Percentiles rank a stretch among this genome's conserved stretches.
phyloP scores from a whole-genome alignment of 257 asterid genomes.

The Nicotiana undulata region DNA sequence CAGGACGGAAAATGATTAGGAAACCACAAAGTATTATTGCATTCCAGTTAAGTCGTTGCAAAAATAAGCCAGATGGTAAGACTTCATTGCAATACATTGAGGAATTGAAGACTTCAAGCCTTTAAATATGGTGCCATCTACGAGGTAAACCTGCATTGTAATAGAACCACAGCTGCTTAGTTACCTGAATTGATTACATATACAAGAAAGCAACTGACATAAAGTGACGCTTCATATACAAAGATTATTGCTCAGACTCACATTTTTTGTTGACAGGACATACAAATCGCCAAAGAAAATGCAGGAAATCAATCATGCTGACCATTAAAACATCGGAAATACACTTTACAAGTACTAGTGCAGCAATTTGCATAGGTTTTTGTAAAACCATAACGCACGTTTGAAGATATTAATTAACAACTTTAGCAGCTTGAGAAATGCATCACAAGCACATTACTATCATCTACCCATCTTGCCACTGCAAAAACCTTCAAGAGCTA shows the following conservation, averaged over 20 bases:
- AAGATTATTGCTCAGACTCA: not conserved
- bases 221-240: not conserved
- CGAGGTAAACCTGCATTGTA: not conserved
- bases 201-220: not conserved
- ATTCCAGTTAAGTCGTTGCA: not conserved
- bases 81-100: not conserved
- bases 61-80: not conserved
- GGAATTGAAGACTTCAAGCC: not conserved
- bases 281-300: not conserved
- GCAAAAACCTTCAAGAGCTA: not conserved
- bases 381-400: not conserved
- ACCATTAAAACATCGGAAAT: not conserved
- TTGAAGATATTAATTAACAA: not conserved
- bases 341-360: not conserved
- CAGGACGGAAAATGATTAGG: not conserved
- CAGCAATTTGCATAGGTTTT: not conserved
- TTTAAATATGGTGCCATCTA: not conserved
- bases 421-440: not conserved
- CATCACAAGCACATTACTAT: not conserved
- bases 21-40: not conserved
- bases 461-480: not conserved
- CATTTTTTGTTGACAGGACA: not conserved
- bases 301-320: not conserved
- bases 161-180: not conserved
- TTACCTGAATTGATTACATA: not conserved